Evolutionary conservation across 805 yeast species (phyloP).

Genomic region (Barnettozyma wickerhamii): DNA sequence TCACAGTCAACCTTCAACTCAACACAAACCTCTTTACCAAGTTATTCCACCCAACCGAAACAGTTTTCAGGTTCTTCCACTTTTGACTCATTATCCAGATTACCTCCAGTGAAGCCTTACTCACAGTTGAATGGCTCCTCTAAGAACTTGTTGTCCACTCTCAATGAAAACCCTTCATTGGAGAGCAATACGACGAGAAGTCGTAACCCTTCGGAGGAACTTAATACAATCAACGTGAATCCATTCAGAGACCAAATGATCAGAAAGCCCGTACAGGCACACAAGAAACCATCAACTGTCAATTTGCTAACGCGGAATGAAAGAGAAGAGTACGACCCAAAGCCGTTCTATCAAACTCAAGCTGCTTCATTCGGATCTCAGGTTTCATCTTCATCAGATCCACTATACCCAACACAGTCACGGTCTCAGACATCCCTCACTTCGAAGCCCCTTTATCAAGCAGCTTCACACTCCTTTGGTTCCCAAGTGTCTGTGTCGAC

Average conservation of each 20-base stretch:
- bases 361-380: too few species aligned
- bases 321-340: neutral
- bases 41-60: neutral
- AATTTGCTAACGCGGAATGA: neutral
- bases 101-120: conserved; percentile 4
- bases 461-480: neutral
- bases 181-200: too few species aligned
- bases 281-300: conserved; percentile 1
- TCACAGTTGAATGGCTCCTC: conserved; percentile 5
- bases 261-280: conserved; percentile 5
- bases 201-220: neutral
- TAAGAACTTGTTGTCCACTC: neutral
- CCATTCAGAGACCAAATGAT: conserved; percentile 8
- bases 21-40: neutral
- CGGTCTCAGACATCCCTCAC: neutral
- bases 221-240: neutral
- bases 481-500: neutral
- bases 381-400: neutral
- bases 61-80: conserved; percentile 2
- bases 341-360: neutral
- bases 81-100: conserved; percentile 5
- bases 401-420: neutral
- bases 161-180: neutral
- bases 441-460: neutral
- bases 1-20: too few species aligned